Evolutionary conservation across 2,329 filamentous ascomycete genomes (phyloP), one percentile per base, ranked within the genome.

Genomic region (Aphanoascus verrucosus): DNA sequence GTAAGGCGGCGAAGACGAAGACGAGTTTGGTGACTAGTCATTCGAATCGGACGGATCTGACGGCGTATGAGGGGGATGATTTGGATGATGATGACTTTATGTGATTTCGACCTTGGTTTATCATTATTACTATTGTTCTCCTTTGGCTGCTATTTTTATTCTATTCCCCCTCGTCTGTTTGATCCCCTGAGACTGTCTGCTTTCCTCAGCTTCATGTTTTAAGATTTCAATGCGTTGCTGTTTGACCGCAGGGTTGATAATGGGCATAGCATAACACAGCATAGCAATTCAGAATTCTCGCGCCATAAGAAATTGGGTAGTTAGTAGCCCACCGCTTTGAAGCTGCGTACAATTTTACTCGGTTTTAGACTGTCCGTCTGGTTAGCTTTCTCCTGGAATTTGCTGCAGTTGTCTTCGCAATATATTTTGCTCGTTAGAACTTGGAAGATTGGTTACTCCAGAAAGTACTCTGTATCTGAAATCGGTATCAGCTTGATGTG

Each of bases 1-100:
- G 78, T 62, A 97, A 97, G 80, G 90, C 90, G 3, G 86, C 88
- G 57, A 97, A 97, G 82, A 94, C 86, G 38, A 98, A 98, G 82
- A 82, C 86, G 15, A 84, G 82, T 5, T 76, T 97, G 48, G 85
- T 86, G 53, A 82, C 55, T 74, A 71, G 65, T 74, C 65, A 72
- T 77, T 73, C 68, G 77, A 63, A 72, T 69, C 67, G 63, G 71
- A 77, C 68, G 57, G 91, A 97, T 69, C 82, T 81, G n/a, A 80
- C 78, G 54, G 75, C 81, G 46, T 95, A 97, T 65, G 85, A 89
- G 52, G 86, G 88, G 56, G 91, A 87, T 72, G 91, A 94, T 81
- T 88, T 77, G 77, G 88, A 83, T 51, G 72, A 74, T 58, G 72
- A 72, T 62, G 72, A 74, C 58, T 74, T 74, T 59, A 74, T 74